These are phyloP conservation scores for Ophiognomonia clavigignenti-juglandacearum DNA, from an alignment of 2,329 filamentous ascomycete species.

Conservation along the genomic window DNA sequence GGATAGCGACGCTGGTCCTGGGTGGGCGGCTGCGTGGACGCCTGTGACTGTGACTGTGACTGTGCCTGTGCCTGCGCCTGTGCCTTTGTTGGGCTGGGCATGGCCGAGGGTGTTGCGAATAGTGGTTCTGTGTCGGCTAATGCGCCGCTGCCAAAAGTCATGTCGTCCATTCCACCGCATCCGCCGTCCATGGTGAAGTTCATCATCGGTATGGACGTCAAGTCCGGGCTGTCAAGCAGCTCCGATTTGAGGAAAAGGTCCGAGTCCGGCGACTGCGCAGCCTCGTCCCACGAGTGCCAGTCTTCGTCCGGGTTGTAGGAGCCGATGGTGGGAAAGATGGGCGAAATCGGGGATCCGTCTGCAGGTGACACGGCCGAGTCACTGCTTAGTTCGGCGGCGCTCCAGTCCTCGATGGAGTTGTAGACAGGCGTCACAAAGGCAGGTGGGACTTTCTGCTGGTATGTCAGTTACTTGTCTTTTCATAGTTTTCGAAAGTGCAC, in stretches of 20 bases:
- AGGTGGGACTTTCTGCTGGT: conserved; percentile 5
- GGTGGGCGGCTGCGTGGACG: conserved; percentile 1
- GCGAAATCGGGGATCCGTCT: conserved; percentile 24
- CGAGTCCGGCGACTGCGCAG: conserved; percentile 23
- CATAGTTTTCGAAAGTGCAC: background rate
- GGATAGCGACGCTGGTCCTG: conserved; percentile 11
- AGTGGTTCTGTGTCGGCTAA: conserved; percentile 23
- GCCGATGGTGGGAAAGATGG: conserved; percentile 26
- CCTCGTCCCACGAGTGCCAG: conserved; percentile 27
- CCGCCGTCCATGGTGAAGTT: conserved; percentile 31
- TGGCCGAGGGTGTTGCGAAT: conserved; percentile 23
- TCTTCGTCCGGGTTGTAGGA: conserved; percentile 26
- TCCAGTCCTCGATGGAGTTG: conserved; percentile 25
- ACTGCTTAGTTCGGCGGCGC: conserved; percentile 26
- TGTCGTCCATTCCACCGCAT: conserved; percentile 15
- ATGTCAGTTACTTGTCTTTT: background rate
- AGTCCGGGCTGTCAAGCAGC: conserved; percentile 24
- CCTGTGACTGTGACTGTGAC: too few relatives aligned
- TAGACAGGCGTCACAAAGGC: conserved; percentile 16
- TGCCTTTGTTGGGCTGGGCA: too few relatives aligned
- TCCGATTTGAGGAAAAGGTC: conserved; percentile 28
- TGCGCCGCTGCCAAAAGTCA: conserved; percentile 21
- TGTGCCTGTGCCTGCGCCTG: too few relatives aligned
- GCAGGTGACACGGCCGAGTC: conserved; percentile 31
- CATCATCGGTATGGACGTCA: conserved; percentile 22